Percentiles rank a stretch among this genome's conserved stretches.
phyloP scores from a whole-genome alignment of 345 rosid genomes.

The Rhodomyrtus tomentosa region DNA sequence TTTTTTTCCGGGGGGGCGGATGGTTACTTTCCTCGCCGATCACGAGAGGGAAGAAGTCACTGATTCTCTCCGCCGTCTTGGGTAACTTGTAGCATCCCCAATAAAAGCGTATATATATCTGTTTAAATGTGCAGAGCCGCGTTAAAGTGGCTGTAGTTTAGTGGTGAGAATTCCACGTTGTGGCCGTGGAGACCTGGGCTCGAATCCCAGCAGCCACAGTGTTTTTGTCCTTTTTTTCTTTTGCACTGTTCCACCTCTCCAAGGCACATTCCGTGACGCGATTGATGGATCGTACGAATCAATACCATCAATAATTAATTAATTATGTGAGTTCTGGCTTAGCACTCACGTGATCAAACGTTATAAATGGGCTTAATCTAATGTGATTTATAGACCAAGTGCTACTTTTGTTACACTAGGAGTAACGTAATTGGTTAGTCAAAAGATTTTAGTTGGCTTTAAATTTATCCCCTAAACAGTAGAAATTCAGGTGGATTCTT shows the following conservation, averaged over 20 bases:
- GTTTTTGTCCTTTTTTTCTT: fast-evolving
- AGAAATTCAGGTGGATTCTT: too few relatives aligned
- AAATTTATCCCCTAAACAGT: neutral
- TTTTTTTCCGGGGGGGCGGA: too few relatives aligned
- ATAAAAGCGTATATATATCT: too few relatives aligned
- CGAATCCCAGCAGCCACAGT: conserved; percentile 86
- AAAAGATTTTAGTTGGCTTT: neutral
- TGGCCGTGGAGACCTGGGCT: conserved; percentile 94
- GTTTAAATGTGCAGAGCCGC: fast-evolving
- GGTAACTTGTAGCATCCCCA: too few relatives aligned
- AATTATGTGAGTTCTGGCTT: neutral
- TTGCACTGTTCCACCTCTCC: too few relatives aligned
- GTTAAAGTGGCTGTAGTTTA: neutral
- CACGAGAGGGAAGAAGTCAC: neutral
- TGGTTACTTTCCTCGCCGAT: conserved; percentile 19
- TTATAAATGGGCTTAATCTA: too few relatives aligned
- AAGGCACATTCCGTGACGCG: fast-evolving
- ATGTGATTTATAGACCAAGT: neutral
- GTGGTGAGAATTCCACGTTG: conserved; percentile 80
- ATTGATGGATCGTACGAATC: neutral
- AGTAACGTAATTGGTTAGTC: too few relatives aligned
- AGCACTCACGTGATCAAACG: neutral
- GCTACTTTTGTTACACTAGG: neutral
- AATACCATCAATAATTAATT: neutral
- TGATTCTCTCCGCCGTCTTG: too few relatives aligned